Base-by-base conservation (phyloP, 495 filamentous ascomycete species). In the Parathielavia appendiculata region DNA sequence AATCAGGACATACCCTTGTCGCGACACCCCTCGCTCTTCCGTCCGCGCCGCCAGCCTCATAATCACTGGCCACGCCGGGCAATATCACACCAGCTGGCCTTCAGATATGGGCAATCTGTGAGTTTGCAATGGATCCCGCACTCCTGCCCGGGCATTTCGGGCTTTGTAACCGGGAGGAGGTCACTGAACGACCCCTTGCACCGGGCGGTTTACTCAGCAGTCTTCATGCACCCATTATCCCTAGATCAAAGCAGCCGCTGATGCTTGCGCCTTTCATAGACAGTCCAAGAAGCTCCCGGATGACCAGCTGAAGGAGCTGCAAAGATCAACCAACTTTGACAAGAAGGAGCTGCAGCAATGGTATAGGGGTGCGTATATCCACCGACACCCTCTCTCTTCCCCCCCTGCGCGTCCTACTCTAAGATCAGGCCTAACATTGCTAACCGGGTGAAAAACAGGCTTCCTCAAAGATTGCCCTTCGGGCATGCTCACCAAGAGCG, bases 301-400 rank as follows among this genome's bases (percentile, higher is more conserved):
- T 65, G 85, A 95, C 69, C 91, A 97, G 78, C 86, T 99, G 63
- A 84, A 83, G 51, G 93, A 99, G 75, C 84, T 99, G 64, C 92
- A 97, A 71, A 90, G 86, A 77, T 89, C 90, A 52, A 99, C 93
- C 22, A 90, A 97, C 74, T 99, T 99, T 67, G 93, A 99, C 78
- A 97, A 97, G 85, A 99, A 97, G 77, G 93, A 99, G 74, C 75
- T 99, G 64, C 93, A 99, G 73, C 95, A 97, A 88, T 98, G 93
- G 93, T 98, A 98, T 73, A 97, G 97, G 79, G 93, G 93, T 96
- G 59, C 38, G 78, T 71, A 32, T 23, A n/a, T 11, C 35, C 35
- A 4, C 1, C 35, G 1, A 3, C 13, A 30, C 4, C 20, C 26
- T 14, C 17, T 39, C 35, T 19, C 23, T n/a, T 22, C 30, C 34